These are phyloP conservation scores for Fusarium praegraminearum DNA, from an alignment of 2,329 filamentous ascomycete species.

Conservation along the genomic window DNA sequence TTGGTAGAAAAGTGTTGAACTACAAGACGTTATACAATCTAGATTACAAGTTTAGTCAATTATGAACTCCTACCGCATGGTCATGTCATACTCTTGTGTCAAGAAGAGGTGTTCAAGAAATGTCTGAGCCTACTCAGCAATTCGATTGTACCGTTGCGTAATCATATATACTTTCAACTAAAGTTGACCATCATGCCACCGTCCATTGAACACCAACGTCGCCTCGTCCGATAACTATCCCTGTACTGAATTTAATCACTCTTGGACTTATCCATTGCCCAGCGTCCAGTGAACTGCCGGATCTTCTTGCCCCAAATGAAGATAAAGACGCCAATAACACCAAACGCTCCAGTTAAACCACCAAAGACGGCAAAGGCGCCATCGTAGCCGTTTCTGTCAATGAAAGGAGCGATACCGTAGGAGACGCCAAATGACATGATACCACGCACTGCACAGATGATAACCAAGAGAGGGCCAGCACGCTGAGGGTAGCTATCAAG, in stretches of 20 bases:
- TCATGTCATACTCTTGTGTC: background rate
- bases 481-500: constrained; percentile 41
- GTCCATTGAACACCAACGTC: background rate
- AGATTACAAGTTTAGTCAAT: background rate
- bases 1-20: background rate
- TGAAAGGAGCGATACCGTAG: constrained; percentile 39
- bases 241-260: background rate
- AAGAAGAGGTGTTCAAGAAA: background rate
- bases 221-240: rapidly evolving
- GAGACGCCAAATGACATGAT: constrained; percentile 40
- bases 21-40: background rate
- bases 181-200: background rate
- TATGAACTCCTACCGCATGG: background rate
- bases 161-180: background rate
- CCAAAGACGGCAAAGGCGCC: constrained; percentile 18
- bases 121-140: background rate
- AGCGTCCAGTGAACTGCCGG: constrained; percentile 5
- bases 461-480: constrained; percentile 38
- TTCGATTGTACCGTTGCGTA: background rate
- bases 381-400: constrained; percentile 21
- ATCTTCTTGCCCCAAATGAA: constrained; percentile 29
- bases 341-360: constrained; percentile 21
- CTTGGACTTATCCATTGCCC: constrained; percentile 23
- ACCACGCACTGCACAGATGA: constrained; percentile 41
- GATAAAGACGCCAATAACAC: constrained; percentile 14